Evolutionary conservation across 495 filamentous ascomycete species (phyloP), one percentile per base, ranked within the genome.

Genomic region (Rusavskia elegans): DNA sequence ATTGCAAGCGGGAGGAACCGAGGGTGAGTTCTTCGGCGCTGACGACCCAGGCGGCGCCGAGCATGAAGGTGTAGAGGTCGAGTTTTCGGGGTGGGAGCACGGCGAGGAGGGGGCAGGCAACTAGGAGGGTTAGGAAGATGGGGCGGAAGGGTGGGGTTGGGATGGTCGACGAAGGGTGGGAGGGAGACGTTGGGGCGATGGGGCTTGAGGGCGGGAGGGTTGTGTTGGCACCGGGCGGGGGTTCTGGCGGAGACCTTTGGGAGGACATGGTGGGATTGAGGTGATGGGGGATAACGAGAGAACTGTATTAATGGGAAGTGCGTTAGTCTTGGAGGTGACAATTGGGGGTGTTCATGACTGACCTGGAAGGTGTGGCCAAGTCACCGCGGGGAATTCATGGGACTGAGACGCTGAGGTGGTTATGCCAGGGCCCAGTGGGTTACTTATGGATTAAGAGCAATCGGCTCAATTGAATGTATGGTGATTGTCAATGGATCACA

Each of bases 21-120:
- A 17, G 14, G 23, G 35, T 23, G 16, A 93, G 69, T 58, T 85
- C 76, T 66, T 87, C 81, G 17, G 81, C 79, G 48, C 76, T 76
- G 56, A 76, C 66, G 49, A 75, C 66, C 68, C 79, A 86, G 8
- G 77, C 70, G 51, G 68, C 67, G 40, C 67, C 69, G 2, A 86
- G 74, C 17, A 80, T 73, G 56, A 85, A 69, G 53, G 83, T 71
- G 40, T 73, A 64, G 50, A 69, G 63, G 63, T 76, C 85, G 42
- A 94, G 68, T 63, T 86, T 87, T 41, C 89, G 83, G 0, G 87
- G 85, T 3, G 90, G 90, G 14, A 95, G 73, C 53, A 78, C 67
- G 48, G 84, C 74, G 36, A 87, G 77, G 49, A 84, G 58, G 1
- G 89, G 87, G 37, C 80, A 79, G 27, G 77, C 70, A 51, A 94